Evolutionary conservation across 2,329 filamentous ascomycete species (phyloP).

Genomic region (Fusarium chlamydosporum): DNA sequence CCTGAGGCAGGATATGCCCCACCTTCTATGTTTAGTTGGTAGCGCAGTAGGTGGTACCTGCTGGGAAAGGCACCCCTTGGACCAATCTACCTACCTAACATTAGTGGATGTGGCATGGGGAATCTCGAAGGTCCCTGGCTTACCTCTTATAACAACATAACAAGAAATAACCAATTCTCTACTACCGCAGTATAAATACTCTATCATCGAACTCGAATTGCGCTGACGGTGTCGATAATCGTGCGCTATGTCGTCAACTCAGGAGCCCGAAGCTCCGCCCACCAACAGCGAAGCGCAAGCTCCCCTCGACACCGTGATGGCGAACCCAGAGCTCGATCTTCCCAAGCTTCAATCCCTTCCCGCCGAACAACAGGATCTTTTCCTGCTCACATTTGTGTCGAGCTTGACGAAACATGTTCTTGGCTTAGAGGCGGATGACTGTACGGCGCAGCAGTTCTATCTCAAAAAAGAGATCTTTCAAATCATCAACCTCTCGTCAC

Average conservation of each 20-base stretch:
- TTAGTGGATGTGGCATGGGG: constrained; percentile 47
- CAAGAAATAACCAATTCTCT: constrained; percentile 29
- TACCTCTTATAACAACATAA: constrained; percentile 36
- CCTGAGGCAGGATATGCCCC: constrained; percentile 30
- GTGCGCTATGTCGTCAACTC: constrained; percentile 56
- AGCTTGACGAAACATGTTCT: constrained; percentile 85
- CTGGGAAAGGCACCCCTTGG: constrained; percentile 27
- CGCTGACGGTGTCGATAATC: constrained; percentile 41
- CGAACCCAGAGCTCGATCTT: constrained; percentile 86
- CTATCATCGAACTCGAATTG: constrained; percentile 23
- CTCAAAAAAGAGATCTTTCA: constrained; percentile 96
- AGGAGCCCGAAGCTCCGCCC: constrained; percentile 56
- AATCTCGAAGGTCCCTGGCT: constrained; percentile 44
- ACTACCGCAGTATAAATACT: constrained; percentile 22
- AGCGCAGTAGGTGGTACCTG: constrained; percentile 20
- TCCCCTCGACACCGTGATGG: constrained; percentile 59
- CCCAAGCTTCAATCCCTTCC: constrained; percentile 90
- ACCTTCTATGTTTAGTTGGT: constrained; percentile 29
- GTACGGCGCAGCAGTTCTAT: constrained; percentile 89
- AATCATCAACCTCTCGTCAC: constrained; percentile 87
- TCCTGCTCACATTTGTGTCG: constrained; percentile 89
- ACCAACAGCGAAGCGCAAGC: constrained; percentile 52
- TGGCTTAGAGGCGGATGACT: constrained; percentile 80
- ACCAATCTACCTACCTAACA: constrained; percentile 14
- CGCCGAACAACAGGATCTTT: constrained; percentile 95